phyloP scores from a whole-genome alignment of 1,139 yeast genomes.

The Hanseniaspora uvarum region DNA sequence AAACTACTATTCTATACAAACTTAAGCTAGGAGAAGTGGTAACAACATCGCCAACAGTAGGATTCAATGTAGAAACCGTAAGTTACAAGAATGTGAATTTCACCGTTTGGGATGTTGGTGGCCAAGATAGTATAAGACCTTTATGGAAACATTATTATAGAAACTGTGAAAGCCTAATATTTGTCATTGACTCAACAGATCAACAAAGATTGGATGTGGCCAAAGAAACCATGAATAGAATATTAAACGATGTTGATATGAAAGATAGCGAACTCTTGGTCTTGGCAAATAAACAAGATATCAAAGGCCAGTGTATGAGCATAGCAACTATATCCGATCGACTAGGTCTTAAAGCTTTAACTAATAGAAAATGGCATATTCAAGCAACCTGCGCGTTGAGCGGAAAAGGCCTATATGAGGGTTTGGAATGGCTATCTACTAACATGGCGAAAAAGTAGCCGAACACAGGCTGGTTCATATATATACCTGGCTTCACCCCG shows the following conservation, averaged over 20 bases:
- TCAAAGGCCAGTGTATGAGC: constrained; percentile 62
- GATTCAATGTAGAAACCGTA: constrained; percentile 77
- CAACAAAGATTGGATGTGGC: constrained; percentile 79
- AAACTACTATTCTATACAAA: constrained; percentile 71
- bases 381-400: constrained; percentile 72
- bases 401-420: constrained; percentile 73
- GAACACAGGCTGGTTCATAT: neutral
- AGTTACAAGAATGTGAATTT: constrained; percentile 78
- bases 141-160: constrained; percentile 84
- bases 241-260: constrained; percentile 77
- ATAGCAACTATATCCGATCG: constrained; percentile 71
- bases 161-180: constrained; percentile 76
- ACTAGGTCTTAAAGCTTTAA: constrained; percentile 59
- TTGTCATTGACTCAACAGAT: constrained; percentile 76
- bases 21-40: constrained; percentile 75
- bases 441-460: constrained; percentile 41
- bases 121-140: constrained; percentile 82
- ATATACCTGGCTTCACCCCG: no score
- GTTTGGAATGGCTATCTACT: constrained; percentile 69
- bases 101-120: constrained; percentile 89
- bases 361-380: constrained; percentile 73
- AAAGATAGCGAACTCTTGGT: constrained; percentile 71
- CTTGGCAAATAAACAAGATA: constrained; percentile 76
- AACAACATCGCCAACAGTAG: constrained; percentile 77
- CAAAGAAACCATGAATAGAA: constrained; percentile 74